A percentile compares a stretch with the other conserved stretches of the same genome.
These are phyloP conservation scores for Chaetomiaceae sp. DNA, from an alignment of 2,329 filamentous ascomycete species.

Conservation along the genomic window DNA sequence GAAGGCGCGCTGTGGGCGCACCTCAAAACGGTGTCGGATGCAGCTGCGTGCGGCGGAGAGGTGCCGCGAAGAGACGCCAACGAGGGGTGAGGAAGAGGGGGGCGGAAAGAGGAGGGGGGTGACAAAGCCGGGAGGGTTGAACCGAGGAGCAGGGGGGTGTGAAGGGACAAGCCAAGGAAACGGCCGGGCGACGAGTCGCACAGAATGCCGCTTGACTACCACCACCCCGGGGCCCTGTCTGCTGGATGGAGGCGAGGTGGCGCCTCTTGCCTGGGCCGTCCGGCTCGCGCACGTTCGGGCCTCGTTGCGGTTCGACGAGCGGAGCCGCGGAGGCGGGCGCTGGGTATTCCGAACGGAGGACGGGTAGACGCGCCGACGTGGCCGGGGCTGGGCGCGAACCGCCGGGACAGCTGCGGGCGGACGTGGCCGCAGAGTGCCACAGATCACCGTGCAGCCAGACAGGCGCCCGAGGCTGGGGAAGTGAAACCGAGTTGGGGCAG, in stretches of 20 bases:
- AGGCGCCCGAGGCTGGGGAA: no score
- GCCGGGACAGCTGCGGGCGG: no score
- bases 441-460: no score
- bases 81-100: constrained; percentile 14
- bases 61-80: constrained; percentile 9
- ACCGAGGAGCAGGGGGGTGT: constrained; percentile 6
- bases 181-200: constrained; percentile 8
- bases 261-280: not conserved
- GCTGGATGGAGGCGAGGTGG: no score
- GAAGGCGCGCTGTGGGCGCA: constrained; percentile 15
- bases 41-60: constrained; percentile 16
- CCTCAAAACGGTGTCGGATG: constrained; percentile 19
- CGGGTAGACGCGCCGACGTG: constrained; percentile 3
- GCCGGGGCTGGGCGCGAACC: not conserved
- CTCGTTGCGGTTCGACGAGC: not conserved
- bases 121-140: constrained; percentile 3
- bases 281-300: constrained; percentile 3
- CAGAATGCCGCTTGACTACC: constrained; percentile 16
- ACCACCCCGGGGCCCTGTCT: constrained; percentile 13
- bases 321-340: constrained; percentile 1
- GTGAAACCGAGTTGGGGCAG: no score
- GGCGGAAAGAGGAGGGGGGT: constrained; percentile 12
- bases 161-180: constrained; percentile 14
- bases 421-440: no score
- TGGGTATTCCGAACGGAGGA: no score